Base-by-base conservation (phyloP, 306 rosid genomes). In the Sindora glabra region DNA sequence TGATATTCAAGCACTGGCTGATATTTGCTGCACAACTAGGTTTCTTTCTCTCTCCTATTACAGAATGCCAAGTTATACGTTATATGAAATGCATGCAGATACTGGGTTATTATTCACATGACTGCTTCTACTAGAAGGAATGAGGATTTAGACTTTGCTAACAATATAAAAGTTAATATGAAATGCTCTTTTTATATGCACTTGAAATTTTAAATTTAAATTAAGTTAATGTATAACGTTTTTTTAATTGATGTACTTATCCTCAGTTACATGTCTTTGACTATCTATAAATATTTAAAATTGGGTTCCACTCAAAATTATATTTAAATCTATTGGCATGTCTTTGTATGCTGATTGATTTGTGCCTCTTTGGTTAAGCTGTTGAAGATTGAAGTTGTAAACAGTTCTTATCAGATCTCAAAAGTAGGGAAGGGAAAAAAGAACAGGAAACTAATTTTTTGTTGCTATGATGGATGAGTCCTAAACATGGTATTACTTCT, bases 21-120 rank as follows among this genome's bases (percentile, higher is more conserved):
- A 76, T 27, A 64, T 83, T 14, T 92, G 99, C 81, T 3, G 69
- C 89, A 83, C 96, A 50, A 84, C 70, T 26, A 89, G 96, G 99
- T 92, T 37, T 55, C 60, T 55, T 62, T 49, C 50, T 69, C 18
- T 68, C 32, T 42, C 41, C 25, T 39, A 48, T 39, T 23, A 49
- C 36, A 49, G 67, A 64, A 53, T 66, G 78, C 70, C 34, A 62
- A 25, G 67, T 64, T 76, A 59, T 62, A 3, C 58, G 58, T 44
- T 71, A 52, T 47, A 36, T 24, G 54, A 30, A 64, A 48, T 71
- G 33, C 70, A 56, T 48, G 65, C 29, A 46, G 45, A 36, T 56
- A 18, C 12, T 44, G 27, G 15, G 53, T 41, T 9, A 10, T 30
- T 65, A 39, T 40, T 38, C 25, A 33, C 24, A 13, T 33, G 42